phyloP scores from a whole-genome alignment of 345 rosid genomes.

The Salix koriyanagi region DNA sequence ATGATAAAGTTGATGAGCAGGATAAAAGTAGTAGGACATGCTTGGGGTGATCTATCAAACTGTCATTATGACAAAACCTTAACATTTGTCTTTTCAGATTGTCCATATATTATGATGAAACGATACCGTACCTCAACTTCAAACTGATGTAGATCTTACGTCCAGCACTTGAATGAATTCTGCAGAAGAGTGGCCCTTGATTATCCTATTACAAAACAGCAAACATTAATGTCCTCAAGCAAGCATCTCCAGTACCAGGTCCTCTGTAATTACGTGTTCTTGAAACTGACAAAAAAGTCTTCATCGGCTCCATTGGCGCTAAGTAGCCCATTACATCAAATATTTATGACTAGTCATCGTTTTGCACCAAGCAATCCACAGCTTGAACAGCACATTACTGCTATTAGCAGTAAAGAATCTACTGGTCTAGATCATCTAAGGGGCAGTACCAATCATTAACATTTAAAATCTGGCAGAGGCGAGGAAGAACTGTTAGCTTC shows the following conservation, averaged over 20 bases:
- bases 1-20: constrained; percentile 33
- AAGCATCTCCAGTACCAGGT: constrained; percentile 14
- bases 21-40: constrained; percentile 55
- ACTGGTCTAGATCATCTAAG: constrained; percentile 1
- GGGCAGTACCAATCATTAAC: constrained; percentile 15
- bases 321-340: background rate
- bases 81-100: constrained; percentile 91
- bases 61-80: constrained; percentile 84
- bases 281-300: constrained; percentile 5
- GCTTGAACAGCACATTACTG: background rate
- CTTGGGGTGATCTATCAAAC: constrained; percentile 37
- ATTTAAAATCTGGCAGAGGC: constrained; percentile 7
- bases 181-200: background rate
- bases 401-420: background rate
- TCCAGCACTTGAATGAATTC: background rate
- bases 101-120: constrained; percentile 41
- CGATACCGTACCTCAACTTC: constrained; percentile 21
- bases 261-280: background rate
- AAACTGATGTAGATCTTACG: constrained; percentile 1
- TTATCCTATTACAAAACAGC: background rate
- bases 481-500: background rate
- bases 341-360: background rate
- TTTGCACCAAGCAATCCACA: background rate
- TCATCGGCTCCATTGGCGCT: background rate
- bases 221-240: background rate